These are phyloP conservation scores for Adenanthera pavonina DNA, from an alignment of 306 rosid genomes.

Conservation along the genomic window DNA sequence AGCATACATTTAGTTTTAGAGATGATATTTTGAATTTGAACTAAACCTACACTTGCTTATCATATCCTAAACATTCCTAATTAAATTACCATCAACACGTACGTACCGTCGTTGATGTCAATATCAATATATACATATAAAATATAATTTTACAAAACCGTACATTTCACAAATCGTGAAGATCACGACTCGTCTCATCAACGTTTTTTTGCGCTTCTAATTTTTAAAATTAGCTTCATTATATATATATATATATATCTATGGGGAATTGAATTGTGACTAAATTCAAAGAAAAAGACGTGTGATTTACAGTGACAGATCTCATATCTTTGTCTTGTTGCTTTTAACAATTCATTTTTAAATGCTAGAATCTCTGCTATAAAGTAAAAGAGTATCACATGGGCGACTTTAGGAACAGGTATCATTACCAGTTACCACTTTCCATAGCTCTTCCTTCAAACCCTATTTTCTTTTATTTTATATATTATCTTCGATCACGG, in stretches of 20 bases:
- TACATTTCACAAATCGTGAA: too few species aligned
- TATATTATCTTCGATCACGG: slow-evolving; percentile 49
- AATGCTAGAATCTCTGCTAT: neutral
- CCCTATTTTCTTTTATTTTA: too few species aligned
- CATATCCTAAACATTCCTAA: neutral
- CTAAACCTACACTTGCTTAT: neutral
- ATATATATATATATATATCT: neutral
- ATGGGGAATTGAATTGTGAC: neutral
- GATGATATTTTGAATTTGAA: neutral
- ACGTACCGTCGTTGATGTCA: too few species aligned
- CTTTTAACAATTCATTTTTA: neutral
- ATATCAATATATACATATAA: too few species aligned
- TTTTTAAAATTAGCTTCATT: too few species aligned
- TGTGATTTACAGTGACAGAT: neutral
- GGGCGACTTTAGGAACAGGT: neutral
- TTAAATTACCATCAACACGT: too few species aligned
- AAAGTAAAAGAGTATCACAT: neutral
- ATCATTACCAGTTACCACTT: neutral
- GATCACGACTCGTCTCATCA: too few species aligned
- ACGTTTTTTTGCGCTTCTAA: too few species aligned
- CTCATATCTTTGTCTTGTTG: neutral
- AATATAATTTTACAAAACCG: too few species aligned
- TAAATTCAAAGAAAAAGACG: neutral
- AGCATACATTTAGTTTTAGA: neutral
- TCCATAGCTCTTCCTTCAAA: neutral